These are phyloP conservation scores for Davidsoniella australis DNA, from an alignment of 2,329 filamentous ascomycete species.

Conservation along the genomic window DNA sequence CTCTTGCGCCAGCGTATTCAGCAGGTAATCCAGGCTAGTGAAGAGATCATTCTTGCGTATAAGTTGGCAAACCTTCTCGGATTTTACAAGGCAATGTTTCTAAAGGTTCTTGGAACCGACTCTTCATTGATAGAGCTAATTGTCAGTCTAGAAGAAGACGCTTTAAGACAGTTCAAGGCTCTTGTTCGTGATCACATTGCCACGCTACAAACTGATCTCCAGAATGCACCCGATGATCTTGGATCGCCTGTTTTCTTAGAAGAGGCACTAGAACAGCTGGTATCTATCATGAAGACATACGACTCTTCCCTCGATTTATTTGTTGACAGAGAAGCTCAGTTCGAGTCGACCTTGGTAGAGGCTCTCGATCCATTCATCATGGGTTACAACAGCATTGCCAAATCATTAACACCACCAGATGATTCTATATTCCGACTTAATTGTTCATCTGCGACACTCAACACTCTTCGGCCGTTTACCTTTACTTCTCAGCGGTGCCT, in stretches of 20 bases:
- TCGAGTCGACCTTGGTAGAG: constrained; percentile 58
- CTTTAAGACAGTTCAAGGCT: constrained; percentile 65
- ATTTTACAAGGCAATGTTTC: constrained; percentile 79
- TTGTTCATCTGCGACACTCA: constrained; percentile 43
- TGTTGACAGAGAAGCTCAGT: constrained; percentile 45
- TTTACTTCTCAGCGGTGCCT: constrained; percentile 43
- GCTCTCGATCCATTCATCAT: constrained; percentile 74
- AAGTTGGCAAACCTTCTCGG: constrained; percentile 75
- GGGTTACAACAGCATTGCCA: constrained; percentile 54
- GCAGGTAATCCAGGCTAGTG: constrained; percentile 81
- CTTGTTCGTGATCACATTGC: constrained; percentile 68
- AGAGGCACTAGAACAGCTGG: constrained; percentile 63
- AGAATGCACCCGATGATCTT: constrained; percentile 54
- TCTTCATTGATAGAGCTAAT: constrained; percentile 57
- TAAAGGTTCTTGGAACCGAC: constrained; percentile 53
- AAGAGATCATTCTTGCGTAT: constrained; percentile 76
- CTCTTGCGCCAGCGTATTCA: constrained; percentile 81
- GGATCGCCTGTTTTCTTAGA: constrained; percentile 64
- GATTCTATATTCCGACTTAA: constrained; percentile 58
- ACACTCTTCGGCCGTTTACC: constrained; percentile 37
- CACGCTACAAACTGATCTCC: constrained; percentile 53
- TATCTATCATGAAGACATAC: constrained; percentile 67
- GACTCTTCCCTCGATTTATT: constrained; percentile 57
- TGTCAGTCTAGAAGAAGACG: constrained; percentile 51
- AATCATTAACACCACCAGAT: constrained; percentile 38